Base-by-base conservation (phyloP, 345 rosid species). In the Citrus trifoliata region DNA sequence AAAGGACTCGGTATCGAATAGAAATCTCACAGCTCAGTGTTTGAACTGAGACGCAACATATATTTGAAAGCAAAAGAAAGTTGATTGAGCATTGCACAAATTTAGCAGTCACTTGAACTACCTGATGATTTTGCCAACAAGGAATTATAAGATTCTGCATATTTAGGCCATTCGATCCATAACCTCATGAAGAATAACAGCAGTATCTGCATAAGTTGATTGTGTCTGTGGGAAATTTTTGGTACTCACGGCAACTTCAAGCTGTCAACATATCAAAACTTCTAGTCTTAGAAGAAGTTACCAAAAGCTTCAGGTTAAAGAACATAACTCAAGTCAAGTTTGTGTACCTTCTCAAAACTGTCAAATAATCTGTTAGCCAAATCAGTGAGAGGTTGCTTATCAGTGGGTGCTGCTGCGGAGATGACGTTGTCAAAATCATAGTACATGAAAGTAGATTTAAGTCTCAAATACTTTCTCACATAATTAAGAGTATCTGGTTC, bases 361-460 rank as follows among this genome's bases (percentile, higher is more conserved):
- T 92, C 91, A 38, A 93, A 92, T 84, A 93, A 80, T 88, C 91
- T 90, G 84, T 88, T 90, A 83, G 97, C 99, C 63, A 95, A 82
- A 82, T 88, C 88, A 12, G 79, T 87, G 70, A 92, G 93, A 80
- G 98, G 85, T 53, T 85, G 92, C 82, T 95, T 93, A 25, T 92
- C 90, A 53, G 78, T 68, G 21, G 27, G 79, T 4, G 95, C 70
- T 61, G 93, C 92, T 32, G 87, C 95, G 46, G 98, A 89, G 82
- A 95, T 93, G 61, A 93, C 82, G 37, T 87, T 91, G 86, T 95
- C 97, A 75, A 92, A 88, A 83, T 95, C 96, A 8, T 85, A 91
- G 86, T 90, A 88, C 92, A 95, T 86, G 82, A 86, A 70, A 4
- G 96, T 92, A 63, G 91, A 88, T 76, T 95, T 95, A 78, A 93